Conservation (phyloP, 805 yeast species). For the Wickerhamomyces bovis region DNA sequence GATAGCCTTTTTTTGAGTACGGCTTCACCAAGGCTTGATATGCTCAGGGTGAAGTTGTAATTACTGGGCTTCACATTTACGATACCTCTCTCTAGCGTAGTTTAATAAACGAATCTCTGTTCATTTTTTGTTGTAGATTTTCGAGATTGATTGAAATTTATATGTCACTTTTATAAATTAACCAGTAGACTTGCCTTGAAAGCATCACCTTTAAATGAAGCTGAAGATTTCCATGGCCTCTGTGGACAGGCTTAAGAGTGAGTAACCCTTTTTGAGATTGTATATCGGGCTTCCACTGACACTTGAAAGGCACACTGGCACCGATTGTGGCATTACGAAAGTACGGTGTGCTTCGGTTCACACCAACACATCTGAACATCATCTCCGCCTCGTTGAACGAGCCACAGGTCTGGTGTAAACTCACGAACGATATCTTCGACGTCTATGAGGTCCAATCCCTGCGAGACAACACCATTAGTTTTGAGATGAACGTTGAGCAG, state of each 20-base stretch:
- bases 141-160: background rate
- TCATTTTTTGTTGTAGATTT: background rate
- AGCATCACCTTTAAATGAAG: constrained; percentile 21
- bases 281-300: constrained; percentile 3
- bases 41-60: constrained; percentile 24
- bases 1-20: constrained; percentile 53
- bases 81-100: background rate
- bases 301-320: constrained; percentile 33
- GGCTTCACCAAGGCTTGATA: constrained; percentile 33
- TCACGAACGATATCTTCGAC: constrained; percentile 35
- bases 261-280: constrained; percentile 1
- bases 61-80: constrained; percentile 20
- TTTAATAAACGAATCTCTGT: background rate
- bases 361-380: constrained; percentile 41
- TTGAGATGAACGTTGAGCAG: constrained; percentile 60
- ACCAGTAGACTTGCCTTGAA: background rate
- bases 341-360: constrained; percentile 51
- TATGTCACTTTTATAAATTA: background rate
- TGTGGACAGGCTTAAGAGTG: constrained; percentile 26
- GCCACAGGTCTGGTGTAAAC: constrained; percentile 65
- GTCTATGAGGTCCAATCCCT: constrained; percentile 31
- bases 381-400: constrained; percentile 48
- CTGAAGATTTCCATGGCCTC: constrained; percentile 24
- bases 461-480: constrained; percentile 47
- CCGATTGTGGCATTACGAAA: constrained; percentile 49